Evolutionary conservation across 2,329 filamentous ascomycete genomes (phyloP), one percentile per base, ranked within the genome.

Genomic region (Didymella segeticola): DNA sequence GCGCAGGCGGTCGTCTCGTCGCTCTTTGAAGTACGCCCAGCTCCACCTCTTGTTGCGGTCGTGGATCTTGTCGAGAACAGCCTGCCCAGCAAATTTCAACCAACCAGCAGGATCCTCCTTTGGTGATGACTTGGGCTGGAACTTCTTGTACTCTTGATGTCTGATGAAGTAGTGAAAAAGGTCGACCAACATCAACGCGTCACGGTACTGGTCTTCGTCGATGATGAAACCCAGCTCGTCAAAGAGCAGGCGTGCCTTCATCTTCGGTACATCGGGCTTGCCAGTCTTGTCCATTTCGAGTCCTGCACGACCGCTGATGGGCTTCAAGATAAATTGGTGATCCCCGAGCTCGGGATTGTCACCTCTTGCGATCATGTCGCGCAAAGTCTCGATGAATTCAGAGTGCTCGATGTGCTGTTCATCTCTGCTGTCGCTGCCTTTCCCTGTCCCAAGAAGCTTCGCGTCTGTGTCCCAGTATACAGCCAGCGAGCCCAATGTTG

Each of bases 401-500:
- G 86, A 83, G 62, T 96, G 91, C 8, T 87, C 79, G 46, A 89
- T 81, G 8, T 83, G 77, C 58, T 90, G 83, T 45, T 74, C 71
- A 10, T 83, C 80, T 34, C 80, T 84, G 8, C 82, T 79, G 54
- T 86, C 80, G 3, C 85, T 85, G 61, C 95, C 91, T 62, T 89
- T 88, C 7, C 92, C 92, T 4, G 89, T 87, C 11, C 92, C 91
- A 36, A 98, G 82, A 4, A 99, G 82, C 22, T 88, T 82, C 1
- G 92, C 86, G 73, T 99, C 93, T 1, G 95, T 99, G 73, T 99
- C 96, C 95, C 96, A 99, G 76, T 99, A 99, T 9, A 98, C 84
- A 2, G 95, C 92, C 43, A 99, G 78, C 5, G 93, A 91, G 26
- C 91, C 91, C 14, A 99, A 82, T 2, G 89, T 96, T 5, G 93